Evolutionary conservation across 1,284 basidiomycete genomes (phyloP).

Genomic region (Sanghuangporus weigelae): DNA sequence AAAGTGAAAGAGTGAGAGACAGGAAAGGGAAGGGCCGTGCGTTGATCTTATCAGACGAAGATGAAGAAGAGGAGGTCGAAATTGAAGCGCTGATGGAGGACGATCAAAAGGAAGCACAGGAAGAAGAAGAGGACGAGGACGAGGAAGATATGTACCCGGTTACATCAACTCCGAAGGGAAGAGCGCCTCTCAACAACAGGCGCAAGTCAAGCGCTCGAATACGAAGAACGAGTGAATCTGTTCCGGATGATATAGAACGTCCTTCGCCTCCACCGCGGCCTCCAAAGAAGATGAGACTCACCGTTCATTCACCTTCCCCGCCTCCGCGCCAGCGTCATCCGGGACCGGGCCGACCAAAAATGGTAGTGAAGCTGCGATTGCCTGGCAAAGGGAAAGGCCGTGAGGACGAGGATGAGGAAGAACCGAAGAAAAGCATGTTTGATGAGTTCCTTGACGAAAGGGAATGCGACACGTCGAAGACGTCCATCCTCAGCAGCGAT

Average conservation of each 20-base stretch:
- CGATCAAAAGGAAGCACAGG: slow-evolving; percentile 13
- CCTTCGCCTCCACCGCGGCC: slow-evolving; percentile 13
- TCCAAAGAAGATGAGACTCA: slow-evolving; percentile 15
- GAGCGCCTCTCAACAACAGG: background rate
- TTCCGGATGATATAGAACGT: slow-evolving; percentile 8
- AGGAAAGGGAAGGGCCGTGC: slow-evolving; percentile 25
- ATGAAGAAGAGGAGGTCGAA: slow-evolving; percentile 21
- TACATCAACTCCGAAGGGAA: slow-evolving; percentile 1
- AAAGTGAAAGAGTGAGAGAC: slow-evolving; percentile 23
- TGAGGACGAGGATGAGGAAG: slow-evolving; percentile 43
- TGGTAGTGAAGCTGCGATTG: slow-evolving; percentile 49
- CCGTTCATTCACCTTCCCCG: slow-evolving; percentile 25
- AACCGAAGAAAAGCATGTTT: slow-evolving; percentile 59
- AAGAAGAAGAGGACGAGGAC: slow-evolving; percentile 27
- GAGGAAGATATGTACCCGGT: slow-evolving; percentile 10
- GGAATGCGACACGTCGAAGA: slow-evolving; percentile 76
- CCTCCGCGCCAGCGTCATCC: slow-evolving; percentile 28
- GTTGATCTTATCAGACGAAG: slow-evolving; percentile 1
- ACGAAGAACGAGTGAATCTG: slow-evolving; percentile 11
- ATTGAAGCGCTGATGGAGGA: slow-evolving; percentile 29
- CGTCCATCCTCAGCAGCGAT: slow-evolving; percentile 63
- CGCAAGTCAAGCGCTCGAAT: slow-evolving; percentile 3
- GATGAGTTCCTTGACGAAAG: slow-evolving; percentile 69
- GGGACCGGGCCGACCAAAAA: slow-evolving; percentile 25
- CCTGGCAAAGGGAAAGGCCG: slow-evolving; percentile 55